phyloP scores from a whole-genome alignment of 768 basidiomycete species.

The Tricholoma sp. region DNA sequence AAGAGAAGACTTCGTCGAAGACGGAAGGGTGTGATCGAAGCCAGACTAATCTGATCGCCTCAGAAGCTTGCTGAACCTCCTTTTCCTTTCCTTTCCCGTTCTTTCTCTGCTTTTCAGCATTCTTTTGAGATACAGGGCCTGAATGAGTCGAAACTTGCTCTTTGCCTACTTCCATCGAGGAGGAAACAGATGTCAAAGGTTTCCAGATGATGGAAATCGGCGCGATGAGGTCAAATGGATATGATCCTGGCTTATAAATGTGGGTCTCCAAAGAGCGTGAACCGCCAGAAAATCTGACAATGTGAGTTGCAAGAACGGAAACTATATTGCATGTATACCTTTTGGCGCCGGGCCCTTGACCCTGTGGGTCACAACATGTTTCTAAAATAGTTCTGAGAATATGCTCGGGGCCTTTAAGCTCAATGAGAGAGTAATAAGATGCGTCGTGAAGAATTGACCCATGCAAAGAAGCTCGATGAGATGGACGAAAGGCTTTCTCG shows the following conservation, averaged over 20 bases:
- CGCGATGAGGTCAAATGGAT: conserved; percentile 67
- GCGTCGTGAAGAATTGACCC: conserved; percentile 88
- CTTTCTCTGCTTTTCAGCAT: conserved; percentile 12
- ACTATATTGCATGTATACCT: conserved; percentile 36
- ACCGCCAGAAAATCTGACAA: conserved; percentile 57
- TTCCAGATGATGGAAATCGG: conserved; percentile 76
- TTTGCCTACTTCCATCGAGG: not conserved
- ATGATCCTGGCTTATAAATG: conserved; percentile 56
- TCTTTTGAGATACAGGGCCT: conserved; percentile 3
- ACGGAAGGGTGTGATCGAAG: conserved; percentile 74
- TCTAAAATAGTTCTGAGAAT: conserved; percentile 49
- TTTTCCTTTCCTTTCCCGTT: conserved; percentile 32
- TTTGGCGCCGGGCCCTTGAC: conserved; percentile 50
- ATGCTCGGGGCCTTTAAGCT: conserved; percentile 60
- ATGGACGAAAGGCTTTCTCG: conserved; percentile 88
- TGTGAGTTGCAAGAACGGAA: not conserved
- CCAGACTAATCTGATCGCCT: conserved; percentile 53
- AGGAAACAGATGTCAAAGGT: conserved; percentile 23
- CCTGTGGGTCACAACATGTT: conserved; percentile 60
- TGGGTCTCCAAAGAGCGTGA: conserved; percentile 61
- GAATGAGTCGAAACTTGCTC: not conserved
- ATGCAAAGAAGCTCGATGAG: conserved; percentile 82
- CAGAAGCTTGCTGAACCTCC: conserved; percentile 14
- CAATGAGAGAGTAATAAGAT: conserved; percentile 75
- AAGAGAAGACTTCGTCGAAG: conserved; percentile 49